Conservation (phyloP, 495 filamentous ascomycete species). For the Penicillium argentinense region DNA sequence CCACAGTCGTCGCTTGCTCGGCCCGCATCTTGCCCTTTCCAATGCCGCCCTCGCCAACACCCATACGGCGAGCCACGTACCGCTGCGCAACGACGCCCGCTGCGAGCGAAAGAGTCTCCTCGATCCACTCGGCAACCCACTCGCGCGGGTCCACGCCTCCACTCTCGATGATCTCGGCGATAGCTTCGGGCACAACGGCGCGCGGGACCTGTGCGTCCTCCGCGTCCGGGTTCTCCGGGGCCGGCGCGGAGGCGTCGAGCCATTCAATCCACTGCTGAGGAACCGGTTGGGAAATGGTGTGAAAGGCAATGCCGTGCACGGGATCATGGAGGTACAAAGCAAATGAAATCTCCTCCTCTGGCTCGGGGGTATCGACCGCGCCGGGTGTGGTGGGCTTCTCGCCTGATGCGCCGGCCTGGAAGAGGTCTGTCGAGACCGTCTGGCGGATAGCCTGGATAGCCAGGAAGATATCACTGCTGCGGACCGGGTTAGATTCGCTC, state of each 20-base stretch:
- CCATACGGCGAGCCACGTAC: slow-evolving; percentile 94
- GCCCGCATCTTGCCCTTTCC: slow-evolving; percentile 75
- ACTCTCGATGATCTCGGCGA: slow-evolving; percentile 79
- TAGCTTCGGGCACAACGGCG: slow-evolving; percentile 70
- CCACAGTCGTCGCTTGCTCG: slow-evolving; percentile 65
- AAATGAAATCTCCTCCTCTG: slow-evolving; percentile 68
- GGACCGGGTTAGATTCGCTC: slow-evolving; percentile 81
- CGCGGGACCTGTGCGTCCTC: slow-evolving; percentile 36
- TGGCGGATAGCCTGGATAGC: slow-evolving; percentile 83
- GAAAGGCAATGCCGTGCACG: slow-evolving; percentile 85
- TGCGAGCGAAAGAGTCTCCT: slow-evolving; percentile 78
- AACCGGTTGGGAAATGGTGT: slow-evolving; percentile 78
- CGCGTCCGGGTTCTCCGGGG: slow-evolving; percentile 37
- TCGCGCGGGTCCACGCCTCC: slow-evolving; percentile 94
- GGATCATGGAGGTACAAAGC: slow-evolving; percentile 93
- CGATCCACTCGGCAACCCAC: slow-evolving; percentile 97
- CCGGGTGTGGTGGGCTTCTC: slow-evolving; percentile 56
- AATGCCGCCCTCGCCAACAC: slow-evolving; percentile 77
- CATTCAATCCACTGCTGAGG: slow-evolving; percentile 86
- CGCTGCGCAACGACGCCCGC: slow-evolving; percentile 90
- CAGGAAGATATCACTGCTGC: slow-evolving; percentile 92
- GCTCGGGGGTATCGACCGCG: slow-evolving; percentile 50
- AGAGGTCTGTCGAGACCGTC: slow-evolving; percentile 60
- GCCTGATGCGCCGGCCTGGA: slow-evolving; percentile 55
- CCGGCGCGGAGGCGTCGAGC: slow-evolving; percentile 75